phyloP scores from a whole-genome alignment of 148 eudicot genomes.

The Pharnaceum exiguum region DNA sequence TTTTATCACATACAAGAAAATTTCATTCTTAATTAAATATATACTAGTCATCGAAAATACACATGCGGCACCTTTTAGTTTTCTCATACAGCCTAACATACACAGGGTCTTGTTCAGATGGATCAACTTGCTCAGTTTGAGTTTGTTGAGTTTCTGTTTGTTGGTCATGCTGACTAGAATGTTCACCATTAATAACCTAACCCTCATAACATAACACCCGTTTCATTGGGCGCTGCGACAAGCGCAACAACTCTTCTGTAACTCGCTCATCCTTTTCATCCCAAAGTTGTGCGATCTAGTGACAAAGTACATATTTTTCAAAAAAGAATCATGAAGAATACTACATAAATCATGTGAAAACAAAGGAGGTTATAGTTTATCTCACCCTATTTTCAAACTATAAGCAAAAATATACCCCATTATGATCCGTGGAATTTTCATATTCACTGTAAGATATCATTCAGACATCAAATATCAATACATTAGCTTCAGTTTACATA shows the following conservation, averaged over 20 bases:
- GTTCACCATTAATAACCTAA: not conserved
- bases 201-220: not conserved
- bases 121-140: too few species aligned
- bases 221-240: not conserved
- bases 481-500: too few species aligned
- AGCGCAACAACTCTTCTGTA: not conserved
- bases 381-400: not conserved
- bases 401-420: not conserved
- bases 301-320: not conserved
- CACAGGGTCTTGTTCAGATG: too few species aligned
- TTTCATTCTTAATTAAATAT: too few species aligned
- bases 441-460: not conserved
- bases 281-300: not conserved
- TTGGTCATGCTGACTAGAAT: too few species aligned
- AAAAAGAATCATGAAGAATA: not conserved
- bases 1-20: too few species aligned
- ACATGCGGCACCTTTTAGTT: too few species aligned
- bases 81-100: too few species aligned
- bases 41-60: too few species aligned
- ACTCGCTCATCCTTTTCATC: not conserved
- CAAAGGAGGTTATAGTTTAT: not conserved
- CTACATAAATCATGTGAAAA: not conserved
- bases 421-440: not conserved
- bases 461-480: not conserved
- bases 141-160: too few species aligned